Evolutionary conservation across 129 eudicot species (phyloP).

Genomic region (Smallanthus sonchifolius): DNA sequence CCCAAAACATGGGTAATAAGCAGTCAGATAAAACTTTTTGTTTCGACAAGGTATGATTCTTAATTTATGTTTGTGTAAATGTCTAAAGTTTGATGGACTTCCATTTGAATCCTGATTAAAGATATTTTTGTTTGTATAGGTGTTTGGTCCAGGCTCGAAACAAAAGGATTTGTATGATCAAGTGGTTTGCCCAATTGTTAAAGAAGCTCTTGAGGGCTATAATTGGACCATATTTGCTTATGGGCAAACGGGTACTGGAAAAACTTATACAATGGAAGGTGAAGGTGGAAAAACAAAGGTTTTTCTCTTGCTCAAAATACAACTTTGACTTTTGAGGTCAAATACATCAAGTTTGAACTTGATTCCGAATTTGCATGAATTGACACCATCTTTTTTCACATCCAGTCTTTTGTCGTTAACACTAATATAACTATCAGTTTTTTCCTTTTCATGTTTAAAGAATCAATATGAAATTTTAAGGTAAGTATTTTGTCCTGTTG

Average conservation of each 20-base stretch:
- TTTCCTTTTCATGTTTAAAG: constrained; percentile 3
- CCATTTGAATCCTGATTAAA: background rate
- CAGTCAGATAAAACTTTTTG: constrained; percentile 46
- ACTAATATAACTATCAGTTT: background rate
- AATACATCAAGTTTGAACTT: background rate
- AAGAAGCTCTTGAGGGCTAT: constrained; percentile 59
- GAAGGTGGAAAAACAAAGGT: constrained; percentile 62
- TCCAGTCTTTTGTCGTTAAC: background rate
- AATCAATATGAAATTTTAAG: background rate
- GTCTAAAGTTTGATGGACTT: background rate
- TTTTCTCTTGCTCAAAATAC: background rate
- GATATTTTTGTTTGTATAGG: constrained; percentile 31
- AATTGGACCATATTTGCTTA: constrained; percentile 66
- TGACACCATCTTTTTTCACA: background rate
- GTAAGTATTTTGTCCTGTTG: background rate
- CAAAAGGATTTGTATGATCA: constrained; percentile 61
- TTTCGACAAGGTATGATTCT: constrained; percentile 47
- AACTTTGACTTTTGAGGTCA: constrained; percentile 10
- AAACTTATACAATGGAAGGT: constrained; percentile 68
- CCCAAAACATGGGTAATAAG: constrained; percentile 50
- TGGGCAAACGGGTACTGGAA: constrained; percentile 72
- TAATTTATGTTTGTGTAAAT: background rate
- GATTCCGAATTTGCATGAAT: background rate
- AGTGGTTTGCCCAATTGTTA: constrained; percentile 50
- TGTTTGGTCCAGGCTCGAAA: constrained; percentile 48